Conservation (phyloP, 2,329 filamentous ascomycete species). For the Coniella vitis region DNA sequence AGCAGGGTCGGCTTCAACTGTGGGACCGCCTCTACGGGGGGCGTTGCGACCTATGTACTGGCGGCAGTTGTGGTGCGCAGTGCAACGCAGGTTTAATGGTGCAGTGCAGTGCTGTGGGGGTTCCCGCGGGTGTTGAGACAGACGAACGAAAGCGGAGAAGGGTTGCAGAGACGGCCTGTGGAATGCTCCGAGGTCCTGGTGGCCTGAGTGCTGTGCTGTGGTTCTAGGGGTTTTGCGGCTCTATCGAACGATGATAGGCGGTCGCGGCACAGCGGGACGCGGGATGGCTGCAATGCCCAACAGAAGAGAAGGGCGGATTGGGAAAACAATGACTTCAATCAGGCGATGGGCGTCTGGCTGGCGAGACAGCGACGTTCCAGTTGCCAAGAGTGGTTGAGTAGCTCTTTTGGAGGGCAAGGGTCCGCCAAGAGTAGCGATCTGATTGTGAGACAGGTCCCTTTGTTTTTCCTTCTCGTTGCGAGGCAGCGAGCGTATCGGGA, state of each 20-base stretch:
- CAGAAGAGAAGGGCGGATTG: not conserved
- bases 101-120: not conserved
- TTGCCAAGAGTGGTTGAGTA: not conserved
- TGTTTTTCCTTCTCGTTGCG: not conserved
- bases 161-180: not conserved
- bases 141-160: not conserved
- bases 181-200: slow-evolving; percentile 1
- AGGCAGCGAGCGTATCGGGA: too few species aligned
- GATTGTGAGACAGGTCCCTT: not conserved
- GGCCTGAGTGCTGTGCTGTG: not conserved
- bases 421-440: not conserved
- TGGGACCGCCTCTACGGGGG: not conserved
- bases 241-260: slow-evolving; percentile 1
- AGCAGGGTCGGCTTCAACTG: slow-evolving; percentile 9
- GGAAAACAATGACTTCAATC: not conserved
- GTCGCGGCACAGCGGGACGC: not conserved
- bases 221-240: not conserved
- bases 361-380: slow-evolving; percentile 6
- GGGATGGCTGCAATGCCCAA: not conserved
- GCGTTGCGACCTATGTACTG: slow-evolving; percentile 6
- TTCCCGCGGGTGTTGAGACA: not conserved
- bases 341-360: not conserved
- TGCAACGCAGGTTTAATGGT: not conserved
- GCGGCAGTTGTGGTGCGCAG: too few species aligned
- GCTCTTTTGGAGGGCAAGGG: not conserved